Evolutionary conservation across 768 basidiomycete genomes (phyloP).

Genomic region (Gymnopilus dilepis): DNA sequence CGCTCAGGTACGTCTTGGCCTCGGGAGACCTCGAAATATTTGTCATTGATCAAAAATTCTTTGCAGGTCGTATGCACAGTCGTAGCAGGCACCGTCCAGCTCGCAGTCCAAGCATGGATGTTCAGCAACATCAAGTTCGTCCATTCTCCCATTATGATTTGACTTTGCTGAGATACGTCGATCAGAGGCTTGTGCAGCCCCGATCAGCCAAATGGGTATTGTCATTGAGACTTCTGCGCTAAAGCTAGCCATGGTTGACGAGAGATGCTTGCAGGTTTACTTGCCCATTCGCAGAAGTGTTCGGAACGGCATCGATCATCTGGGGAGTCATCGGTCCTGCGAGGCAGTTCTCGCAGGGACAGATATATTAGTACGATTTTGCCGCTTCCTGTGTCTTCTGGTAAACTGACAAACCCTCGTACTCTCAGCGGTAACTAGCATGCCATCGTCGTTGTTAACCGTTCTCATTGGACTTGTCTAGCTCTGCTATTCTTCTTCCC

Average conservation of each 20-base stretch:
- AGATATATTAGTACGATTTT: constrained; percentile 61
- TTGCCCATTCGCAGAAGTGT: constrained; percentile 58
- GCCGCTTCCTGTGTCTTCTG: neutral
- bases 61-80: constrained; percentile 44
- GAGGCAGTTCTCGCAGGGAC: constrained; percentile 56
- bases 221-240: neutral
- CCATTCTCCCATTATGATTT: neutral
- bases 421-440: constrained; percentile 30
- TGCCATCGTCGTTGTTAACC: neutral
- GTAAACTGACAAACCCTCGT: neutral
- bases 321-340: constrained; percentile 72
- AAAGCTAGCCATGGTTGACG: no score
- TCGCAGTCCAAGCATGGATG: constrained; percentile 71
- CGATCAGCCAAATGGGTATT: constrained; percentile 46
- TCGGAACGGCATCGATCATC: constrained; percentile 60
- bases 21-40: neutral
- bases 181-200: constrained; percentile 51
- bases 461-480: neutral
- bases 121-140: constrained; percentile 52
- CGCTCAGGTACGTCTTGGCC: constrained; percentile 42
- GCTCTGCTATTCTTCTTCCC: constrained; percentile 72
- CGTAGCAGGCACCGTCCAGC: constrained; percentile 67
- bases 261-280: constrained; percentile 40
- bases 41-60: neutral
- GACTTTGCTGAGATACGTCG: neutral